Percentiles rank a stretch among this genome's conserved stretches.
Conservation (phyloP, 345 rosid species). For the Bruguiera parviflora region DNA sequence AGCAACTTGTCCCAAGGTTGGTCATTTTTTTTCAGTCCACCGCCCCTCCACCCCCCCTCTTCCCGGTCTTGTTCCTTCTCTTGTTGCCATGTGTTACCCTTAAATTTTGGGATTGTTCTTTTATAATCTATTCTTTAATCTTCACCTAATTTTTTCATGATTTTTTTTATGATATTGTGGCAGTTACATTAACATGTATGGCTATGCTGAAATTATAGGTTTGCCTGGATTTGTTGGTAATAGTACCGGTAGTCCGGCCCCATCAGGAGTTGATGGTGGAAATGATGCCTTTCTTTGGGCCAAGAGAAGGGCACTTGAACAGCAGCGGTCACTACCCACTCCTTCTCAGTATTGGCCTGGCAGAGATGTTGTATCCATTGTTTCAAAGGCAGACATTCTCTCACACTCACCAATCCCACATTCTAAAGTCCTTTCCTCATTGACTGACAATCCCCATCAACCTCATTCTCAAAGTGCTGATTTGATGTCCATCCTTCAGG, state of each 20-base stretch:
- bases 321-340: conserved; percentile 59
- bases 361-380: conserved; percentile 57
- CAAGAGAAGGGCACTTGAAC: conserved; percentile 69
- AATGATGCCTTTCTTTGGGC: conserved; percentile 63
- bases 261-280: conserved; percentile 56
- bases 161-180: neutral
- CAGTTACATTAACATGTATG: conserved; percentile 2
- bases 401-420: conserved; percentile 38
- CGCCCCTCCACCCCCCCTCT: neutral
- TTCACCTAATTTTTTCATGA: neutral
- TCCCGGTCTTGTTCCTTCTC: neutral
- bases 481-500: conserved; percentile 64
- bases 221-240: conserved; percentile 59
- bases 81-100: neutral
- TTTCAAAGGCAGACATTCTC: conserved; percentile 55
- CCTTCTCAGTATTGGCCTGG: conserved; percentile 67
- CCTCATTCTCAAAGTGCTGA: conserved; percentile 70
- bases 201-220: conserved; percentile 43
- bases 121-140: neutral
- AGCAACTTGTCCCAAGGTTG: conserved; percentile 64
- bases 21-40: conserved; percentile 1
- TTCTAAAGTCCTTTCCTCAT: conserved; percentile 32
- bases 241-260: conserved; percentile 40
- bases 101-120: neutral
- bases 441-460: conserved; percentile 41